Conservation (phyloP, 1,139 yeast genomes). For the Kazachstania sp. region DNA sequence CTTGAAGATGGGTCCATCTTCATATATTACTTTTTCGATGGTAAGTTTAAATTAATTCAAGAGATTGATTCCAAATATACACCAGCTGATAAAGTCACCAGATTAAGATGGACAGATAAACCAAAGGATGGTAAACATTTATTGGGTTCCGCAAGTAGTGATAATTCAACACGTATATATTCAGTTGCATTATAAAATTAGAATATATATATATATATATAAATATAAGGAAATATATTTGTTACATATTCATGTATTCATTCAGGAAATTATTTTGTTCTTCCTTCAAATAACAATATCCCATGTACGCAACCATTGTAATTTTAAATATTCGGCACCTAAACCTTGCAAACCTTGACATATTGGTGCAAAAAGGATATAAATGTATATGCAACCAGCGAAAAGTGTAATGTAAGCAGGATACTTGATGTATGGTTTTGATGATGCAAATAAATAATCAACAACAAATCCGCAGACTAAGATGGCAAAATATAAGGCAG, state of each 20-base stretch:
- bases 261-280: not conserved
- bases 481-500: constrained; percentile 72
- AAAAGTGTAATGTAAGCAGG: constrained; percentile 33
- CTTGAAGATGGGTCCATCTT: constrained; percentile 54
- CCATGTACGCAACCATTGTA: constrained; percentile 46
- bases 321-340: constrained; percentile 37
- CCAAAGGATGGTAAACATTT: constrained; percentile 23
- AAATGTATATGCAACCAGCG: constrained; percentile 33
- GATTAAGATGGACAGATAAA: constrained; percentile 45
- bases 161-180: constrained; percentile 57
- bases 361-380: constrained; percentile 44
- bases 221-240: not conserved
- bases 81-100: constrained; percentile 55
- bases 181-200: constrained; percentile 26
- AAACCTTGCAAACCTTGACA: constrained; percentile 50
- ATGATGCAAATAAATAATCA: constrained; percentile 34
- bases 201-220: not conserved
- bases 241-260: not conserved
- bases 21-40: constrained; percentile 28
- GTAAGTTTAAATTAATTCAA: constrained; percentile 28
- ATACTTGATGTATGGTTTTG: constrained; percentile 25
- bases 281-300: constrained; percentile 15
- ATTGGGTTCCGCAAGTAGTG: constrained; percentile 64
- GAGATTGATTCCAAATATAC: constrained; percentile 35
- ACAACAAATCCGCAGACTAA: constrained; percentile 52